Base-by-base conservation (phyloP, 768 basidiomycete species). In the Boletellus emodensis region DNA sequence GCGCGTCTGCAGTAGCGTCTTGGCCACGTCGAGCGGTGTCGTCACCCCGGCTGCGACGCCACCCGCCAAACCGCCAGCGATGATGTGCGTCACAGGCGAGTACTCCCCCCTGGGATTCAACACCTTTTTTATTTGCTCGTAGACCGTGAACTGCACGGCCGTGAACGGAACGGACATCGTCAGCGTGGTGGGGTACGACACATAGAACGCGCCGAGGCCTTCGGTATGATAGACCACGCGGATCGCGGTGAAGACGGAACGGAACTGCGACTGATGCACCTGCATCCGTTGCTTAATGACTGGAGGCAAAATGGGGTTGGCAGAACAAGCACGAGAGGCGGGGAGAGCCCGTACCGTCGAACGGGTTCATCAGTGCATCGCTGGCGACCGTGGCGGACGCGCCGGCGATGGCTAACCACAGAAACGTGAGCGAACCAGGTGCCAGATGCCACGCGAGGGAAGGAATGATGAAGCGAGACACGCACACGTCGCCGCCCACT, bases 261-360 rank as follows among this genome's bases (percentile, higher is more conserved):
- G 86, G 70, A 92, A 94, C 67, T 87, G 77, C 4, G 96, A 98
- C 64, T 89, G 83, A 72, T 94, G 94, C 49, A 98, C 77, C 71
- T 99, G 96, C 96, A 99, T 97, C 45, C 96, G 84, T 75, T 99
- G 96, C 72, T 99, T 99, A 75, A 99, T 91, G 61, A 99, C 95
- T 97, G 67, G 44, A 58, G 53, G 56, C n/a, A 59, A 51, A 26
- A 22, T 49, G 57, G 46, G 38, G 46, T 54, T 53, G 48, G 53
- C 55, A 51, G 43, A 44, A 49, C 41, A 32, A 36, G 35, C 44
- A 34, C 37, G 40, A 43, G 50, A 37, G 30, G 40, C 40, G 34
- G 11, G 20, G 37, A 44, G 20, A 40, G 45, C 12, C 69, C 83
- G 65, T 68, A 96, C 95, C 95, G 72, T 99, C 96, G 64, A 99